These are phyloP conservation scores for Aschersonia sp. DNA, from an alignment of 2,329 filamentous ascomycete species.

Conservation along the genomic window DNA sequence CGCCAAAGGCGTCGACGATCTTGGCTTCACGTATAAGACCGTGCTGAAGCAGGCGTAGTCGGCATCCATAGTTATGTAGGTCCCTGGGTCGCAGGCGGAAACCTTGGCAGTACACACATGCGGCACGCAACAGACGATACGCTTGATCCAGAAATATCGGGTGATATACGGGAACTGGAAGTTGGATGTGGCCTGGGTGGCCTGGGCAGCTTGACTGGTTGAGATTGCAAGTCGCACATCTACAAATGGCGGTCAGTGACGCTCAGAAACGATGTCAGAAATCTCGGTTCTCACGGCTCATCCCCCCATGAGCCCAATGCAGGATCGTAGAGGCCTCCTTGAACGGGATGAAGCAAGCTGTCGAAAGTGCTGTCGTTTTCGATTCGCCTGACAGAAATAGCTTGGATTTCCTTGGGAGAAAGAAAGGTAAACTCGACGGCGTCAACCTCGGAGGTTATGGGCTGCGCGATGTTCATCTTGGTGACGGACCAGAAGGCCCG, in stretches of 20 bases:
- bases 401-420: slow-evolving; percentile 65
- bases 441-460: slow-evolving; percentile 68
- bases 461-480: slow-evolving; percentile 59
- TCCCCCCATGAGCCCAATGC: slow-evolving; percentile 85
- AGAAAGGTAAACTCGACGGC: slow-evolving; percentile 85
- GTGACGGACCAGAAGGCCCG: not conserved
- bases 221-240: slow-evolving; percentile 85
- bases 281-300: slow-evolving; percentile 42
- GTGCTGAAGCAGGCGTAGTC: slow-evolving; percentile 71
- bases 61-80: slow-evolving; percentile 68
- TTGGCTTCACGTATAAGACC: slow-evolving; percentile 61
- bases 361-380: slow-evolving; percentile 93
- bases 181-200: slow-evolving; percentile 87
- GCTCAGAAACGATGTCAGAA: not conserved
- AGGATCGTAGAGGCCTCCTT: slow-evolving; percentile 83
- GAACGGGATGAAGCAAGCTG: slow-evolving; percentile 73
- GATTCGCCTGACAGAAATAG: slow-evolving; percentile 85
- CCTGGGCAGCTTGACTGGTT: slow-evolving; percentile 73
- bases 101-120: slow-evolving; percentile 82
- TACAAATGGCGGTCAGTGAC: slow-evolving; percentile 17
- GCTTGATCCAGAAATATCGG: slow-evolving; percentile 93
- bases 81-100: slow-evolving; percentile 66
- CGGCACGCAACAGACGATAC: slow-evolving; percentile 67
- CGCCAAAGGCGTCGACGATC: slow-evolving; percentile 37
- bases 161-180: slow-evolving; percentile 87